Base-by-base conservation (phyloP, 345 rosid genomes). In the Melaleuca quinquenervia region DNA sequence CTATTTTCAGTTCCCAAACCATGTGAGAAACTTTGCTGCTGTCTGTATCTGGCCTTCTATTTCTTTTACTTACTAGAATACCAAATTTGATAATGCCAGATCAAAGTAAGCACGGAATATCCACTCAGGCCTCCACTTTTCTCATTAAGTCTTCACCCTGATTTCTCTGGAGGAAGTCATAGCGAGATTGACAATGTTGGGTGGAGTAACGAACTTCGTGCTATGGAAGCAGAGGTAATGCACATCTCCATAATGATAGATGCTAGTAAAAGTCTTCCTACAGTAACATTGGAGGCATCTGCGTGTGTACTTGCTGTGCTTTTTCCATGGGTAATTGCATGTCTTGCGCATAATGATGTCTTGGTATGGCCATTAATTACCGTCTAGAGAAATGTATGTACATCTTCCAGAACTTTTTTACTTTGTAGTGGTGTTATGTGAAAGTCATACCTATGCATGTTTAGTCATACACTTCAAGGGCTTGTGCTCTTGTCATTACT, bases 151-250 rank as follows among this genome's bases (percentile, higher is more conserved):
- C 91, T 95, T 56, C 86, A 55, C 86, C 60, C 89, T 76, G 82
- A 22, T 32, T 86, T 87, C 64, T 76, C 88, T 54, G 93, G 85
- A 88, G 93, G 89, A 87, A 88, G 32, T 70, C 78, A 32, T 86
- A 76, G 82, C 52, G 49, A 89, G 85, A 74, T 70, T 70, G 90
- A 87, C 83, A 60, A 87, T 88, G 89, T 86, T 84, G 91, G 90
- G 87, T 90, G 92, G 92, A 93, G 89, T 89, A 95, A 95, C 86
- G 95, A 95, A 91, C 93, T 96, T 50, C 93, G 94, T 85, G 95
- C 96, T 75, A 94, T 96, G 92, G 98, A 97, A 94, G 98, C 95
- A 78, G 96, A 96, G 95, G 98, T 95, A 88, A 93, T 70, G 24
- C 11, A 5, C 70, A 48, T 44, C 50, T 29, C 21, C n/a, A 16